These are phyloP conservation scores for Veloboletus limbatus DNA, from an alignment of 1,284 basidiomycete genomes.

Conservation along the genomic window DNA sequence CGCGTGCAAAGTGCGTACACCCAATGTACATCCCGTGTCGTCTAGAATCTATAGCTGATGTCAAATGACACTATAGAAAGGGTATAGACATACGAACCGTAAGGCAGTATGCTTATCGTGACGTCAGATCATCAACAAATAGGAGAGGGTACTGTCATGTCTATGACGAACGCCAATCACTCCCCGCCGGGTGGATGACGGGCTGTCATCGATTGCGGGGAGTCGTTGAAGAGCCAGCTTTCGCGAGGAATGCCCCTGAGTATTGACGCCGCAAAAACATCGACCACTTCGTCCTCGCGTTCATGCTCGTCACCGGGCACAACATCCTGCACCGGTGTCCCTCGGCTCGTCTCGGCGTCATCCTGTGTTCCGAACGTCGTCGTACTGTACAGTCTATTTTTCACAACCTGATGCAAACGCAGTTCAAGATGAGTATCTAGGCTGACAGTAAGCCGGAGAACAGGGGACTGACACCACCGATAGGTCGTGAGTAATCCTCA, in stretches of 20 bases:
- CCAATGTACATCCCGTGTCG: not conserved
- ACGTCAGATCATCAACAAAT: slow-evolving; percentile 12
- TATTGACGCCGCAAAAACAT: slow-evolving; percentile 14
- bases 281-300: not conserved
- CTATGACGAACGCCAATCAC: not conserved
- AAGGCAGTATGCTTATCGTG: not conserved
- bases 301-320: slow-evolving; percentile 5
- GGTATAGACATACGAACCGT: slow-evolving; percentile 10
- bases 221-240: slow-evolving; percentile 14
- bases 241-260: slow-evolving; percentile 1
- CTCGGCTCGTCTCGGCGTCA: slow-evolving; percentile 16
- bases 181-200: not conserved
- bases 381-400: slow-evolving; percentile 39
- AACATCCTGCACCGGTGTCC: slow-evolving; percentile 7
- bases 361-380: slow-evolving; percentile 39
- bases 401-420: slow-evolving; percentile 32
- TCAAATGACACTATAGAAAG: not conserved
- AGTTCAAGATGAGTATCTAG: not conserved
- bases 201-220: not conserved
- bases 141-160: not conserved
- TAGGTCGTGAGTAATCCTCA: slow-evolving; percentile 44
- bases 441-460: not conserved
- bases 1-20: not conserved
- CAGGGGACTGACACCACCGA: slow-evolving; percentile 37
- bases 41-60: slow-evolving; percentile 9